phyloP scores from a whole-genome alignment of 805 yeast species.

The Wickerhamomyces rabaulensis region DNA sequence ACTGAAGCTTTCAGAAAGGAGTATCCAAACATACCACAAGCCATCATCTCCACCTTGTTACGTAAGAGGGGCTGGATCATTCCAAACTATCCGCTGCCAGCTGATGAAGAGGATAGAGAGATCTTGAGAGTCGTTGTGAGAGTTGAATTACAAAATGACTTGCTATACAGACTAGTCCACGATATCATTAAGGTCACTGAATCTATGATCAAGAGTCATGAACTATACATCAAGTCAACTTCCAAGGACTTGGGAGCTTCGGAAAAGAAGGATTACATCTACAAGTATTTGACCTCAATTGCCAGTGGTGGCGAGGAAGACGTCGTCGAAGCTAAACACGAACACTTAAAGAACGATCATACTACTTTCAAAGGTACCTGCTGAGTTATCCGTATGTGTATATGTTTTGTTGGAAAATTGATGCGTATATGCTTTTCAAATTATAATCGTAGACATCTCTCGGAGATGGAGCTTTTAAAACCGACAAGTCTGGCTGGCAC shows the following conservation, averaged over 20 bases:
- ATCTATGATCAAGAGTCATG: conserved; percentile 44
- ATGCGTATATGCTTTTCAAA: no score
- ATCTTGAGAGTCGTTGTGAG: conserved; percentile 83
- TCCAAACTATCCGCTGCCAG: conserved; percentile 84
- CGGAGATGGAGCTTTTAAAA: no score
- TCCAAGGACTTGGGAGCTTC: conserved; percentile 7
- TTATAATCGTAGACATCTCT: no score
- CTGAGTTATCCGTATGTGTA: conserved; percentile 1
- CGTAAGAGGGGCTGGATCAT: conserved; percentile 82
- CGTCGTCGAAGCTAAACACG: conserved; percentile 9
- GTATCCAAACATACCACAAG: conserved; percentile 82
- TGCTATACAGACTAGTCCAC: conserved; percentile 58
- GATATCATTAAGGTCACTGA: conserved; percentile 53
- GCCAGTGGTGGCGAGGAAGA: conserved; percentile 51
- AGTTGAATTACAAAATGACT: conserved; percentile 53
- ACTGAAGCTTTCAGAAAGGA: conserved; percentile 47
- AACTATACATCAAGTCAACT: conserved; percentile 18
- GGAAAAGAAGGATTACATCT: conserved; percentile 30
- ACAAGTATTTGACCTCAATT: conserved; percentile 46
- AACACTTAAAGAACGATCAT: conserved; percentile 22
- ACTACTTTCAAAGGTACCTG: conserved; percentile 25
- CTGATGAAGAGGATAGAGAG: conserved; percentile 50
- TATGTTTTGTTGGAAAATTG: not conserved
- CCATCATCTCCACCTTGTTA: conserved; percentile 62
- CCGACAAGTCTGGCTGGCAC: no score